phyloP scores from a whole-genome alignment of 2,329 filamentous ascomycete genomes.

The Paramyrothecium roridum region DNA sequence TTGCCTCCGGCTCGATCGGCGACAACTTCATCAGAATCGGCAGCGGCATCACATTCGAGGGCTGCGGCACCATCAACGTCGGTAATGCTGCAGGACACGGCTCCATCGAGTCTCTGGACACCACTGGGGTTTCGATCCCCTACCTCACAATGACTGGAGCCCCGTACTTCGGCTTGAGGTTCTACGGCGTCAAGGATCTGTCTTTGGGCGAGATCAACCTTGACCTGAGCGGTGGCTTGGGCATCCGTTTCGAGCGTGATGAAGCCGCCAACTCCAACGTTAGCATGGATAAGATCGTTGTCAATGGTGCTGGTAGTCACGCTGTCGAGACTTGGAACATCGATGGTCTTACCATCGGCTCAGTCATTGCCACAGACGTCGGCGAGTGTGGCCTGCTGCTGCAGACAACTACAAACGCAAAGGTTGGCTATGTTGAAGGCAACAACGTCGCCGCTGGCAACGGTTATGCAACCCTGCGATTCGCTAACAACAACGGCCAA shows the following conservation, averaged over 20 bases:
- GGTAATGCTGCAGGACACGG: background rate
- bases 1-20: background rate
- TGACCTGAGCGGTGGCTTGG: background rate
- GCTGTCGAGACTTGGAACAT: slow-evolving; percentile 2
- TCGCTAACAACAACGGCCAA: slow-evolving; percentile 2
- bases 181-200: background rate
- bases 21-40: background rate
- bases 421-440: background rate
- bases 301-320: background rate
- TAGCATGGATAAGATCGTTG: background rate
- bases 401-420: background rate
- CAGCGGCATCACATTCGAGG: slow-evolving; percentile 1
- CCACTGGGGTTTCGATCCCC: background rate
- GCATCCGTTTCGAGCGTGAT: slow-evolving; percentile 1
- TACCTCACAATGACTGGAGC: slow-evolving; percentile 1
- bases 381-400: background rate
- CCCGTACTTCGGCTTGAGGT: background rate
- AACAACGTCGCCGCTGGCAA: slow-evolving; percentile 1
- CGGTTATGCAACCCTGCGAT: background rate
- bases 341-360: slow-evolving; percentile 1
- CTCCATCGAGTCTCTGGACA: background rate
- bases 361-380: background rate
- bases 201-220: background rate
- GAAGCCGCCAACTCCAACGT: background rate
- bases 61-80: background rate